Conservation (phyloP, 2,329 filamentous ascomycete species). For the Colletotrichum sp. region DNA sequence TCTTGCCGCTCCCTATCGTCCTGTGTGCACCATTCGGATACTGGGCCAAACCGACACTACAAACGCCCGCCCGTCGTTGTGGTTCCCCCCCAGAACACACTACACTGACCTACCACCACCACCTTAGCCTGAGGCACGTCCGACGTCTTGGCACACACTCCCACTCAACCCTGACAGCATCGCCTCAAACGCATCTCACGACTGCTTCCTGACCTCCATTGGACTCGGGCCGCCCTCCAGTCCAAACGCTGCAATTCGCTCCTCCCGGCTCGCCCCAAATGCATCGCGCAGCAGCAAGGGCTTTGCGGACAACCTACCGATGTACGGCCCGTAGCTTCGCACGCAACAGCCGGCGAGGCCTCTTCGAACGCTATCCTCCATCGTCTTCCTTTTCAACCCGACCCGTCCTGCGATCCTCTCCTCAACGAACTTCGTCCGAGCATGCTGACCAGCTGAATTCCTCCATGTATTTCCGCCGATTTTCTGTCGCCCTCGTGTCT, state of each 20-base stretch:
- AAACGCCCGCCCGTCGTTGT: neutral
- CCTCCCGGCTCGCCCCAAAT: conserved; percentile 51
- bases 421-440: conserved; percentile 29
- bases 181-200: conserved; percentile 10
- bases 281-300: conserved; percentile 75
- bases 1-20: neutral
- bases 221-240: conserved; percentile 20
- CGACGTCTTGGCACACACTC: conserved; percentile 5
- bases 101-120: neutral
- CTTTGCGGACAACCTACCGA: conserved; percentile 72
- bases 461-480: conserved; percentile 77
- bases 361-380: conserved; percentile 30
- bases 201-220: conserved; percentile 7
- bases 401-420: conserved; percentile 22
- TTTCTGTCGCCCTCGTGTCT: conserved; percentile 71
- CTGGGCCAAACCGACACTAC: neutral
- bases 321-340: conserved; percentile 65
- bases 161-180: neutral
- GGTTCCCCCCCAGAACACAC: neutral
- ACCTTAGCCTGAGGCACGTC: conserved; percentile 16
- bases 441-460: conserved; percentile 60
- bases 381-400: conserved; percentile 23
- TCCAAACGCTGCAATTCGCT: conserved; percentile 7
- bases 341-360: conserved; percentile 53
- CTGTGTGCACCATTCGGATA: neutral